phyloP scores from a whole-genome alignment of 139 green algal species.

The Volvox reticuliferus region DNA sequence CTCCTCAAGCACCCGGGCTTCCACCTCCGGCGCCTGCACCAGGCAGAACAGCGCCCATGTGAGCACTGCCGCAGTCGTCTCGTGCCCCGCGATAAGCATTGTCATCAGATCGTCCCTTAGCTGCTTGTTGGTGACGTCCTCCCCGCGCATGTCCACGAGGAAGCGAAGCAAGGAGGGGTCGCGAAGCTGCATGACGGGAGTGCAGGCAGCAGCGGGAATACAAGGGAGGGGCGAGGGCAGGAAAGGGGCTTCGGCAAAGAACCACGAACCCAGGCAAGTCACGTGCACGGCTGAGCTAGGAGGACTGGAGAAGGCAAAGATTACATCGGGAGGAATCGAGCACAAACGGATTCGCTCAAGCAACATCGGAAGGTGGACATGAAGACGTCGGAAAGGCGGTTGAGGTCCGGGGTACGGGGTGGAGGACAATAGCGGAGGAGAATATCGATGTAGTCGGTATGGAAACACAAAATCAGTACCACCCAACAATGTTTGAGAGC shows the following conservation, averaged over 20 bases:
- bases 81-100: conserved; percentile 88
- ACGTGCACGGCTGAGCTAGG: too few species aligned
- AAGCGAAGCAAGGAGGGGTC: conserved; percentile 96
- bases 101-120: conserved; percentile 98
- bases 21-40: conserved; percentile 68
- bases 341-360: too few species aligned
- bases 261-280: too few species aligned
- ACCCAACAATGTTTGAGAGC: too few species aligned
- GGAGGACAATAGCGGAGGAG: not conserved
- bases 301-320: too few species aligned
- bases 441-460: not conserved
- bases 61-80: conserved; percentile 96
- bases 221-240: not conserved
- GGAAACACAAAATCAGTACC: too few species aligned
- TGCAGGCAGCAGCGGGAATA: not conserved
- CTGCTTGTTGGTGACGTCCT: conserved; percentile 90
- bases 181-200: conserved; percentile 75
- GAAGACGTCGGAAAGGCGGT: not conserved
- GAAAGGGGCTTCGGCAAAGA: not conserved
- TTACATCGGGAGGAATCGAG: too few species aligned
- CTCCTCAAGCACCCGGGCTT: conserved; percentile 76
- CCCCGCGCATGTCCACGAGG: conserved; percentile 97
- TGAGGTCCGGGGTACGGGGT: not conserved
- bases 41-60: conserved; percentile 91
- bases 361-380: not conserved